These are phyloP conservation scores for Phlegmacium glaucopus DNA, from an alignment of 768 basidiomycete species.

Conservation along the genomic window DNA sequence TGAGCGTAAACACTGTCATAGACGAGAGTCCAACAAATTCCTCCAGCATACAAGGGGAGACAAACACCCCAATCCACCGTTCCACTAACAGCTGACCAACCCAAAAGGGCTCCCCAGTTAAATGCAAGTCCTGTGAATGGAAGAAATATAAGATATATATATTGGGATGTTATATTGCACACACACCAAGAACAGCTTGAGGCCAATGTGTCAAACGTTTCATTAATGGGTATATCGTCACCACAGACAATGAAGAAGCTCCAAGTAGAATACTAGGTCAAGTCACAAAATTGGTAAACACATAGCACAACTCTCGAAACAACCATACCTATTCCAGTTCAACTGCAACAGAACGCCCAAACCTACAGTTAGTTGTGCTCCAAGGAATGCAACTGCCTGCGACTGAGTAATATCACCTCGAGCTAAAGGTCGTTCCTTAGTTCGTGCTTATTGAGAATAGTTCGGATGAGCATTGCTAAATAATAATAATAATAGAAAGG, in stretches of 20 bases:
- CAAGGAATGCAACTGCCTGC: constrained; percentile 82
- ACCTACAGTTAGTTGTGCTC: constrained; percentile 75
- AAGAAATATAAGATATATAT: not conserved
- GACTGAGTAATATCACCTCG: constrained; percentile 70
- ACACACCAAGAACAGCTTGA: constrained; percentile 86
- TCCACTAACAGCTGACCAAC: constrained; percentile 93
- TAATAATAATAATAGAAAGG: not conserved
- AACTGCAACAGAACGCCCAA: constrained; percentile 85
- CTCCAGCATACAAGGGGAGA: constrained; percentile 85
- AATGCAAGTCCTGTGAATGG: constrained; percentile 74
- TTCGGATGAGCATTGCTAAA: not conserved
- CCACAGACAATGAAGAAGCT: constrained; percentile 85
- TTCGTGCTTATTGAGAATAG: constrained; percentile 55
- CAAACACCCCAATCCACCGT: constrained; percentile 78
- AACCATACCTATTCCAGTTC: constrained; percentile 85
- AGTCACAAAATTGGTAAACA: too few species aligned
- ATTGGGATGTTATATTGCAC: not conserved
- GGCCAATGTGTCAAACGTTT: constrained; percentile 97
- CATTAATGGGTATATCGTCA: constrained; percentile 93
- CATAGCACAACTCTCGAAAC: too few species aligned
- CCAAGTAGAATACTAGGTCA: constrained; percentile 88
- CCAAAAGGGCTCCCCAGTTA: constrained; percentile 96
- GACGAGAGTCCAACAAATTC: constrained; percentile 90
- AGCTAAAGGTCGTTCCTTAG: constrained; percentile 85
- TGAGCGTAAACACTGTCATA: constrained; percentile 99